A percentile compares a stretch with the other conserved stretches of the same genome.
These are phyloP conservation scores for Domatiomyces globalis DNA, from an alignment of 2,329 filamentous ascomycete genomes.

Conservation along the genomic window DNA sequence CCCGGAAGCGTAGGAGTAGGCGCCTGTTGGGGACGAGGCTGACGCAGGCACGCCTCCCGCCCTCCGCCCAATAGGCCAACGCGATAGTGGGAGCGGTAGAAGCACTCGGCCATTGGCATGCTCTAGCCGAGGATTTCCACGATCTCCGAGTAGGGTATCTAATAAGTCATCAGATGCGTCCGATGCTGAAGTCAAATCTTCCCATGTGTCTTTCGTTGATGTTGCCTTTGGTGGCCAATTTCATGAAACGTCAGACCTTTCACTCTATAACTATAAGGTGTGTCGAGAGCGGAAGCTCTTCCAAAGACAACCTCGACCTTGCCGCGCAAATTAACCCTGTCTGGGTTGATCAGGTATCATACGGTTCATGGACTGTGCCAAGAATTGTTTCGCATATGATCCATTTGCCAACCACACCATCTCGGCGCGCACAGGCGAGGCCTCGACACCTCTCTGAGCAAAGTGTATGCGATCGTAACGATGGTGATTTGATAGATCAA, in stretches of 20 bases:
- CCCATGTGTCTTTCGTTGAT: neutral
- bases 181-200: neutral
- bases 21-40: neutral
- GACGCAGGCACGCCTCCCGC: too few species aligned
- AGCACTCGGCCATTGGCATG: too few species aligned
- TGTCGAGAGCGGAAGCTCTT: neutral
- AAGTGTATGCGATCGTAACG: slow-evolving; percentile 29
- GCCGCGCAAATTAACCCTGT: neutral
- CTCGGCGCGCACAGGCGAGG: too few species aligned
- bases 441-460: neutral
- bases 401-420: neutral
- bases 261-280: neutral
- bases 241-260: neutral
- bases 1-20: neutral
- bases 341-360: neutral
- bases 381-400: neutral
- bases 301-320: too few species aligned
- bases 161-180: too few species aligned
- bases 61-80: too few species aligned
- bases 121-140: too few species aligned
- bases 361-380: neutral
- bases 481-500: slow-evolving; percentile 28
- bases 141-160: too few species aligned
- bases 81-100: too few species aligned
- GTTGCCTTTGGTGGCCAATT: neutral